These are phyloP conservation scores for Mrakia gelida DNA, from an alignment of 768 basidiomycete genomes.

Conservation along the genomic window DNA sequence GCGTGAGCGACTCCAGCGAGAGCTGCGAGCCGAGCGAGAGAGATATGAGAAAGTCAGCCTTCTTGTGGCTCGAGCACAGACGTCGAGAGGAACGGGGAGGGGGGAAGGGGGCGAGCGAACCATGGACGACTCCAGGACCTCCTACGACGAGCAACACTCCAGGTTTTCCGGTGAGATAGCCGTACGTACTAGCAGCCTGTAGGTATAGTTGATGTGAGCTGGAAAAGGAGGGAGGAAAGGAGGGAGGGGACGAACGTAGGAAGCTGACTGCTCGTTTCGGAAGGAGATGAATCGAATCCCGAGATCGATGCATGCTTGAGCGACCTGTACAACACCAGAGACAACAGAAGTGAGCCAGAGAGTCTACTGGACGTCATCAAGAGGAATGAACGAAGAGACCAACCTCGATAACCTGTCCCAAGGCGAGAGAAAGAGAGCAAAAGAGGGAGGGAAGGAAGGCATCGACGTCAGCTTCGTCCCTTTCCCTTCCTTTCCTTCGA, in stretches of 20 bases:
- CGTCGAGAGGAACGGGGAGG: not conserved
- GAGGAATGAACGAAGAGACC: not conserved
- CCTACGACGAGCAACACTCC: constrained; percentile 36
- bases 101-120: constrained; percentile 10
- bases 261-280: constrained; percentile 36
- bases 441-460: not conserved
- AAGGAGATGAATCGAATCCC: constrained; percentile 35
- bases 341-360: not conserved
- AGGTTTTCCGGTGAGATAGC: constrained; percentile 34
- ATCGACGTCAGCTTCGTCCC: not conserved
- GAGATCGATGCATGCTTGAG: constrained; percentile 36
- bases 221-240: too few species aligned
- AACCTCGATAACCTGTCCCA: constrained; percentile 16
- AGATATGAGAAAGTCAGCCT: not conserved
- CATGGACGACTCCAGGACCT: constrained; percentile 36
- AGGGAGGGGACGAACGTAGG: constrained; percentile 33
- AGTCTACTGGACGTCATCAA: too few species aligned
- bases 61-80: not conserved
- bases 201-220: not conserved
- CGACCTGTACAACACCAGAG: constrained; percentile 30
- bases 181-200: constrained; percentile 36
- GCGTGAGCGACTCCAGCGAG: constrained; percentile 34
- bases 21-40: not conserved
- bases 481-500: not conserved
- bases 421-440: not conserved